Evolutionary conservation across 2,329 filamentous ascomycete species (phyloP).

Genomic region (Thielaviopsis populi): DNA sequence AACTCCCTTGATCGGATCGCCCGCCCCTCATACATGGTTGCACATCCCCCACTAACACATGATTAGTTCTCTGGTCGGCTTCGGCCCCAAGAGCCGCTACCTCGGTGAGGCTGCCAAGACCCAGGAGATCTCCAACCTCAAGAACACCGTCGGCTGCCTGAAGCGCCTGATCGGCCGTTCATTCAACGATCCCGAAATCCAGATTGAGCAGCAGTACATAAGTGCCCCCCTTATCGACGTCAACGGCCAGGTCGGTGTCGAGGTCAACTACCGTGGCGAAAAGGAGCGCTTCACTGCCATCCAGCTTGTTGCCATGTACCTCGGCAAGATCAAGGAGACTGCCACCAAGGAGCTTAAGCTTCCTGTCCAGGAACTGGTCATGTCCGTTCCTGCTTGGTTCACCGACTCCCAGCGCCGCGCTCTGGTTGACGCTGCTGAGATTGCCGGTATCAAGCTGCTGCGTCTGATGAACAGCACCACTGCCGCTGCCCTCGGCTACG

Average conservation of each 20-base stretch:
- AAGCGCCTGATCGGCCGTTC: conserved; percentile 84
- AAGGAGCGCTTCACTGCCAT: conserved; percentile 92
- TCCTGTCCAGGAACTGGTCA: conserved; percentile 80
- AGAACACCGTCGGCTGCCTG: conserved; percentile 89
- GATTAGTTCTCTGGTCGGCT: conserved; percentile 74
- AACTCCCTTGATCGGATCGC: too few species aligned
- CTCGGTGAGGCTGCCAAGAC: conserved; percentile 94
- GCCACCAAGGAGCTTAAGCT: conserved; percentile 76
- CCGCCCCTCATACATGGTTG: conserved; percentile 9
- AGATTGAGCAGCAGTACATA: conserved; percentile 83
- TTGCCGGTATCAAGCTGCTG: conserved; percentile 83
- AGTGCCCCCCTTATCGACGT: conserved; percentile 76
- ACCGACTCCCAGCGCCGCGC: conserved; percentile 83
- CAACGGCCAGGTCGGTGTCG: conserved; percentile 86
- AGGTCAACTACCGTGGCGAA: conserved; percentile 85
- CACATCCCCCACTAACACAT: conserved; percentile 13
- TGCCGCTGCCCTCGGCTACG: conserved; percentile 86
- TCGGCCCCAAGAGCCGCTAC: conserved; percentile 85
- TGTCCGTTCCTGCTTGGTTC: conserved; percentile 95
- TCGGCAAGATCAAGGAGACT: conserved; percentile 86
- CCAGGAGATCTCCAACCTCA: conserved; percentile 97
- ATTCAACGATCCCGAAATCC: conserved; percentile 78
- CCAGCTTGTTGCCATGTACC: conserved; percentile 86
- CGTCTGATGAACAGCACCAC: conserved; percentile 97
- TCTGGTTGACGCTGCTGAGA: conserved; percentile 80